Percentiles rank a stretch among this genome's conserved stretches.
These are phyloP conservation scores for Penicillium odoratum DNA, from an alignment of 495 filamentous ascomycete species.

Conservation along the genomic window DNA sequence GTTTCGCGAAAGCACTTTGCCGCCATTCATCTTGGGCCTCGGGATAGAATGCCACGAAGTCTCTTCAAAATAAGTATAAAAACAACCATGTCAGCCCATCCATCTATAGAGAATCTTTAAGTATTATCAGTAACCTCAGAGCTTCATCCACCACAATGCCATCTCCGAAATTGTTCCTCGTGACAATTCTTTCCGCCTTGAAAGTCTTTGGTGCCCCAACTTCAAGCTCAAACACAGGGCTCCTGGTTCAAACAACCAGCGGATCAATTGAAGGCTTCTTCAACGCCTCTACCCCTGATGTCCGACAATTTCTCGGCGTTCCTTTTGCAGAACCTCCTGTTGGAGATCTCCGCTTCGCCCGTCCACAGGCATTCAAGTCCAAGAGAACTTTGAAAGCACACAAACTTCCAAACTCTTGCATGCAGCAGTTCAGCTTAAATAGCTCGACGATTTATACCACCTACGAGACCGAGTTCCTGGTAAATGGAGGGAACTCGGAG, in stretches of 20 bases:
- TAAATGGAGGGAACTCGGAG: conserved; percentile 17
- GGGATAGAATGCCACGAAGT: no score
- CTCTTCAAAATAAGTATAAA: not conserved
- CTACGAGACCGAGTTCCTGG: conserved; percentile 7
- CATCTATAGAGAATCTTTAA: not conserved
- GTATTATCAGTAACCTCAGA: not conserved
- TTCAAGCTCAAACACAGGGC: not conserved
- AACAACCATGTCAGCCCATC: not conserved
- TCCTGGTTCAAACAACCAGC: not conserved
- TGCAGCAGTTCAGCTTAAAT: conserved; percentile 6
- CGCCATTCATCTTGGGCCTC: no score
- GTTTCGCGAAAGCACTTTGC: no score
- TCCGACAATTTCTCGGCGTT: conserved; percentile 35
- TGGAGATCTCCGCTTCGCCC: conserved; percentile 18
- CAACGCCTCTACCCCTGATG: conserved; percentile 18
- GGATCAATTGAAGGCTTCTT: not conserved
- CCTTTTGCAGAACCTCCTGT: conserved; percentile 30
- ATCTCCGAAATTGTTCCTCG: not conserved
- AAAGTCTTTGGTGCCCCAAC: not conserved
- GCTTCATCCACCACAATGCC: not conserved
- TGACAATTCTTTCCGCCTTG: not conserved
- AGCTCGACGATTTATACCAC: conserved; percentile 9
- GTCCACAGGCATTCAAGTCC: conserved; percentile 10
- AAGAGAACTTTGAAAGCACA: conserved; percentile 1
- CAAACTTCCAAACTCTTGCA: conserved; percentile 15